Evolutionary conservation across 441 rosid species (phyloP), one percentile per base, ranked within the genome.

Genomic region (Erodium texanum): DNA sequence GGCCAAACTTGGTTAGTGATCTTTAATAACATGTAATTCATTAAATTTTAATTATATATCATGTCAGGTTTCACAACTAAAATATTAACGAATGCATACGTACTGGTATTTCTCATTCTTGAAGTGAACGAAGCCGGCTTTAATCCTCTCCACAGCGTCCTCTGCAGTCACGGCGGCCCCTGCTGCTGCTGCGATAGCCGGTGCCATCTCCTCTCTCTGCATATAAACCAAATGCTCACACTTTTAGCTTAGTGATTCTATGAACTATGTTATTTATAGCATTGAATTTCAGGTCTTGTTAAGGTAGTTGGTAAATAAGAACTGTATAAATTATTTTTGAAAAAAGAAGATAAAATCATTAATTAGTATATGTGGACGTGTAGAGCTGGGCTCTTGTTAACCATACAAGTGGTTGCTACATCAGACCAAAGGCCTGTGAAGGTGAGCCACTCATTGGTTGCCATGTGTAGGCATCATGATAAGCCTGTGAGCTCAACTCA

Each of bases 91-190:
- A 27, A 1, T 27, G 4, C 4, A 27, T 27, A 27, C 81, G 52
- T 63, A 93, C 99, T 88, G 92, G 70, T 79, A 94, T 88, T 94
- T 94, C 75, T 94, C 94, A 56, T 66, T 85, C 86, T 94, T 94
- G 96, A 89, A 94, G 79, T 77, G 22, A 75, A 85, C 80, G 82
- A 89, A 94, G 7, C 99, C 99, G 5, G 81, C 73, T 73, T 88
- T 94, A 15, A 94, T 66, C 79, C 84, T 74, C 64, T 89, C 59
- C 9, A 52, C 7, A 5, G 59, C 20, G 9, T 52, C 59, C 59
- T 52, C 59, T 41, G 48, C 10, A 16, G 59, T 52, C 0, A 52
- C 22, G 8, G 59, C 59, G 4, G 20, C 6, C 16, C 59, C 59
- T 16, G 59, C 16, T 16, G 9, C 19, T 52, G 59, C 59, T 52